These are phyloP conservation scores for Pelargonium myrrhifolium DNA, from an alignment of 441 rosid genomes.

Conservation along the genomic window DNA sequence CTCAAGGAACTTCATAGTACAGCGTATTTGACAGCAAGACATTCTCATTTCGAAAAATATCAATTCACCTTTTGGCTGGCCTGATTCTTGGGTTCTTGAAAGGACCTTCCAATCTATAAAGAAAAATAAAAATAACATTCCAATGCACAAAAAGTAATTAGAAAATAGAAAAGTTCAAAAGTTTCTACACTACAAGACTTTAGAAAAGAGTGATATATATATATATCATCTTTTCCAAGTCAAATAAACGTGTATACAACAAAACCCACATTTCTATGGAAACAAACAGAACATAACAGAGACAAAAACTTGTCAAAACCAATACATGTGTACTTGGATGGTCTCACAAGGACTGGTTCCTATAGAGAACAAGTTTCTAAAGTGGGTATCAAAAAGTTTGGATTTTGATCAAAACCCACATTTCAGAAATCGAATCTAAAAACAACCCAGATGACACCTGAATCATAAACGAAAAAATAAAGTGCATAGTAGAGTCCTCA, in stretches of 20 bases:
- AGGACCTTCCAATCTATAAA: neutral
- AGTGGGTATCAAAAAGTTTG: neutral
- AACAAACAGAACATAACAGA: no score
- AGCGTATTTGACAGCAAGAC: no score
- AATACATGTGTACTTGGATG: no score
- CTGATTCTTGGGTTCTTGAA: neutral
- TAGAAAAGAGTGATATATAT: neutral
- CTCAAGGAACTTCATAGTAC: no score
- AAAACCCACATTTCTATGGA: neutral
- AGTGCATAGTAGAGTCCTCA: neutral
- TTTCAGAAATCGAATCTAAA: neutral
- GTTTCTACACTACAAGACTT: neutral
- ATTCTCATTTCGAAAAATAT: no score
- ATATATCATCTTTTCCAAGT: slow-evolving; percentile 2
- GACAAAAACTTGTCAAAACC: no score
- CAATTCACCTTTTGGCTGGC: neutral
- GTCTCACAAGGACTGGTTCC: no score
- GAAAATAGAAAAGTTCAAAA: neutral
- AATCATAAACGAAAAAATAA: no score
- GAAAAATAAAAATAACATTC: neutral
- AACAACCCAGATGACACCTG: neutral
- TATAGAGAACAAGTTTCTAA: no score
- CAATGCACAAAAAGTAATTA: neutral
- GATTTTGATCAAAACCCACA: neutral
- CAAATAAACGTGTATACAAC: neutral